Conservation (phyloP, 2,329 filamentous ascomycete species). For the Fusarium succisae region DNA sequence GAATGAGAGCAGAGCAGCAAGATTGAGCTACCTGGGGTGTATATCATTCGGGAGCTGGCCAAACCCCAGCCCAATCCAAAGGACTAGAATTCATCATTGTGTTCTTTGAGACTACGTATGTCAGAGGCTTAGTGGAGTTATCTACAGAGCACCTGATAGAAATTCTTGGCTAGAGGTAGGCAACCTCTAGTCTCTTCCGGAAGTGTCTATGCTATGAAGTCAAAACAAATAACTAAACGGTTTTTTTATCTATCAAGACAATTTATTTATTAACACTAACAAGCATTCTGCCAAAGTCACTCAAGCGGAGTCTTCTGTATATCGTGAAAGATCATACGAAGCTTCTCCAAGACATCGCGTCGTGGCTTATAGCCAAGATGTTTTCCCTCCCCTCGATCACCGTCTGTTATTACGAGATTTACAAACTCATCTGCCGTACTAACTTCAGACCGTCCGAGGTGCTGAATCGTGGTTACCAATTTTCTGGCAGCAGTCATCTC, state of each 20-base stretch:
- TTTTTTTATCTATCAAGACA: not conserved
- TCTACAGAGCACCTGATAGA: not conserved
- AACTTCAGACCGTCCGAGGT: not conserved
- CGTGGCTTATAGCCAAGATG: not conserved
- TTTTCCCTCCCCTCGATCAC: not conserved
- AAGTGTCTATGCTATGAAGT: no score
- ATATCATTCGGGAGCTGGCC: not conserved
- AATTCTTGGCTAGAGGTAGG: not conserved
- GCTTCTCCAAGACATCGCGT: not conserved
- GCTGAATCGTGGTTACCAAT: not conserved
- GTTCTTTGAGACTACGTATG: not conserved
- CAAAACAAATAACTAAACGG: not conserved
- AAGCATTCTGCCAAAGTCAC: not conserved
- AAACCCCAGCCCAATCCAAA: not conserved
- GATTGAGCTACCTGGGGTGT: not conserved
- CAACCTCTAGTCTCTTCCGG: not conserved
- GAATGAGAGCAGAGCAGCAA: not conserved
- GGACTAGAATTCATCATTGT: not conserved
- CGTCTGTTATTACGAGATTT: not conserved
- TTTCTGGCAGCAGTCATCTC: not conserved
- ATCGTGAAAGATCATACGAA: not conserved
- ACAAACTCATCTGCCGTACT: not conserved
- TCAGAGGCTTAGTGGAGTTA: not conserved
- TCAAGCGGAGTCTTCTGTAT: not conserved
- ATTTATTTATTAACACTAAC: rapidly evolving